A percentile compares a stretch with the other conserved stretches of the same genome.
Evolutionary conservation across 805 yeast genomes (phyloP).

Genomic region (Dipodascopsis uninucleata): DNA sequence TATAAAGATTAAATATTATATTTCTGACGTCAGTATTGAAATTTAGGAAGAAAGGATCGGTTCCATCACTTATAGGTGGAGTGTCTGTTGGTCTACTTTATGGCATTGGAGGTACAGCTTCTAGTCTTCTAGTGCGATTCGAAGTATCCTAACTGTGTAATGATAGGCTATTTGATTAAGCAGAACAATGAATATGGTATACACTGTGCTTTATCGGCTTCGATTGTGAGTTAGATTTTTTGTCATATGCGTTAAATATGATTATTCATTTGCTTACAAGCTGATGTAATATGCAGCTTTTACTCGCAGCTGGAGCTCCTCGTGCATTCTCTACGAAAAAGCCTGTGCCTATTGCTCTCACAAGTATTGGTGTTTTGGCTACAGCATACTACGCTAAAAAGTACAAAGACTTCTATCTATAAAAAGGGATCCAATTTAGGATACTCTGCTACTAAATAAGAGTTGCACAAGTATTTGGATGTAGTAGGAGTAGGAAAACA

Average conservation of each 20-base stretch:
- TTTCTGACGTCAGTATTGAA: neutral
- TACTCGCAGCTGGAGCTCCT: conserved; percentile 68
- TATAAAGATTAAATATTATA: neutral
- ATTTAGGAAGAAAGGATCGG: conserved; percentile 56
- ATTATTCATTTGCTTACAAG: neutral
- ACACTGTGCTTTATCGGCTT: conserved; percentile 72
- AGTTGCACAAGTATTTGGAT: neutral
- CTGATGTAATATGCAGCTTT: conserved; percentile 24
- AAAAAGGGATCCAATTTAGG: conserved; percentile 1
- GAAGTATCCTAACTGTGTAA: neutral
- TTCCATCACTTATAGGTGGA: conserved; percentile 84
- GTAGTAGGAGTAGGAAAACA: neutral
- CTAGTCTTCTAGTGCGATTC: conserved; percentile 24
- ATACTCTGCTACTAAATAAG: neutral
- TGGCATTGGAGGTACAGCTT: conserved; percentile 34
- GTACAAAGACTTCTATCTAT: conserved; percentile 63
- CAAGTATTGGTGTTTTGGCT: conserved; percentile 60
- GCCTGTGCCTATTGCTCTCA: conserved; percentile 69
- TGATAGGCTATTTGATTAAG: conserved; percentile 61
- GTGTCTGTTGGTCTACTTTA: conserved; percentile 38
- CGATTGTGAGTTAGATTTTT: conserved; percentile 41
- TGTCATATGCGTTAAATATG: neutral
- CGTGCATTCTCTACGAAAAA: conserved; percentile 63
- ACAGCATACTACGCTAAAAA: conserved; percentile 68
- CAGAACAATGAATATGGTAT: conserved; percentile 76